A percentile compares a stretch with the other conserved stretches of the same genome.
phyloP scores from a whole-genome alignment of 139 green algal species.

The Chlorella sorokiniana region DNA sequence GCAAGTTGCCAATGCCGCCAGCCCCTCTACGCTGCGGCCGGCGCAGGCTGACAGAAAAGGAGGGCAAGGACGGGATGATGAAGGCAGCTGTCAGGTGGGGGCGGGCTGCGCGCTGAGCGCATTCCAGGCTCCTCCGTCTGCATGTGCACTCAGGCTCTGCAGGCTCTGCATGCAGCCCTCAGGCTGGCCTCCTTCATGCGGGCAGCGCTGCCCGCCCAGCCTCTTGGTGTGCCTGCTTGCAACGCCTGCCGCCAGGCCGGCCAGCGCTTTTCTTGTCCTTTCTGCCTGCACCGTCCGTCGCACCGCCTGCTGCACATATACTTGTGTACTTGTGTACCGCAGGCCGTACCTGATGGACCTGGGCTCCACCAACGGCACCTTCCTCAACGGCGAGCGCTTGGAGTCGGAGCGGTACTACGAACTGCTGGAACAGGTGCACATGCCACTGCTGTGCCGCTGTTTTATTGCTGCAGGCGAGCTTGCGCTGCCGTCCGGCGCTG shows the following conservation, averaged over 20 bases:
- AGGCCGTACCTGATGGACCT: constrained; percentile 94
- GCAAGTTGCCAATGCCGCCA: too few species aligned
- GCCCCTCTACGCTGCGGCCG: too few species aligned
- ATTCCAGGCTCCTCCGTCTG: neutral
- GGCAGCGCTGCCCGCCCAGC: too few species aligned
- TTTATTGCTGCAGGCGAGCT: neutral
- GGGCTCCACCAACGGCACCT: constrained; percentile 92
- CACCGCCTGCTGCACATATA: neutral
- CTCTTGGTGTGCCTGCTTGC: too few species aligned
- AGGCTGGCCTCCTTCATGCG: too few species aligned
- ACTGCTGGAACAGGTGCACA: constrained; percentile 79
- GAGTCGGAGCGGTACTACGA: constrained; percentile 88
- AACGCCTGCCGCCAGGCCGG: too few species aligned
- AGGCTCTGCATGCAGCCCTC: too few species aligned
- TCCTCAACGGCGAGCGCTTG: constrained; percentile 87
- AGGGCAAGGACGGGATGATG: constrained; percentile 63
- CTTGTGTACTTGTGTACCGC: neutral
- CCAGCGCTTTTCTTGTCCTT: too few species aligned
- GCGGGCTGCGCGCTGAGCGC: too few species aligned
- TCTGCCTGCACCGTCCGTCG: too few species aligned
- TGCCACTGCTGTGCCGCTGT: neutral
- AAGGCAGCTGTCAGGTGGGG: constrained; percentile 45
- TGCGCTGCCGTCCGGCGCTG: too few species aligned
- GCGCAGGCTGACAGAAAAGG: constrained; percentile 50
- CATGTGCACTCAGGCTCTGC: too few species aligned